Evolutionary conservation across 1,284 basidiomycete genomes (phyloP), one percentile per base, ranked within the genome.

Genomic region (Naganishia albida): DNA sequence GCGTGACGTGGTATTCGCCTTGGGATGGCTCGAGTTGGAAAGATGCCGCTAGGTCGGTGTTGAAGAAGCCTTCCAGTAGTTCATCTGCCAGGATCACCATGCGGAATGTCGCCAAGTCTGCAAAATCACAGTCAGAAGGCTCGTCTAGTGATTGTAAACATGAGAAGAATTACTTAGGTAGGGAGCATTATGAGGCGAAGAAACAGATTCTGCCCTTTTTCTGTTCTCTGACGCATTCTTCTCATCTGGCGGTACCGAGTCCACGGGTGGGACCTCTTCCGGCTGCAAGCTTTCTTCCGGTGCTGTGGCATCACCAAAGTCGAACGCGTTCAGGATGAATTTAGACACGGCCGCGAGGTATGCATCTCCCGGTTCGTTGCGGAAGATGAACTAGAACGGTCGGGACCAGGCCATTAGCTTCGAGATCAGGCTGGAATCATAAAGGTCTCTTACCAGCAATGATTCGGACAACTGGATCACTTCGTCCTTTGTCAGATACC

Each of bases 31-130:
- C 88, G 25, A 97, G 83, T 70, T 86, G 84, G 86, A 96, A 97
- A 1, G 91, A 93, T 0, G 84, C 85, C 0, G 90, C 87, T 66
- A 97, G 82, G 75, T 96, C 94, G 0, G 87, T 85, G 71, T 93
- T 91, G 74, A 96, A 97, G 83, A 97, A 97, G 1, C 89, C 88
- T 75, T 97, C 94, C 13, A 97, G 84, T 23, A 97, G 84, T 75
- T 96, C 93, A 71, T 97, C 94, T 1, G 93, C 93, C 8, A 97
- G 83, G 3, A 97, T 89, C 49, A 96, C 93, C 93, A 97, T 97
- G 15, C 94, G 87, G 85, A 97, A 97, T 15, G 93, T 95, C 56
- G 80, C 77, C 65, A 73, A 78, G 70, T 71, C 75, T 70, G 39
- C 66, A 23, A 64, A 8, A 10, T 20, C 6, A 34, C 6, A 6